These are phyloP conservation scores for sorghum (Sorghum bicolor) DNA, from an alignment of 176 grass and related monocot genomes.

Conservation along the genomic window Sorghum_bicolor_NCBIv3 NC_012871.2:54907501-54908000, in stretches of 20 bases:
- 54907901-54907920: not conserved
- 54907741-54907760: not conserved
- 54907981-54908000: not conserved
- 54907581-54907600: constrained; percentile 59
- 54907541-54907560: constrained; percentile 55
- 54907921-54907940: constrained; percentile 6
- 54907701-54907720: constrained; percentile 50
- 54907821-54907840: constrained; percentile 35
- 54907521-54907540: constrained; percentile 47
- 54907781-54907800: constrained; percentile 33
- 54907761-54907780: not conserved
- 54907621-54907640: constrained; percentile 35
- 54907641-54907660: not conserved
- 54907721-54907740: constrained; percentile 30
- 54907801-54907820: constrained; percentile 34
- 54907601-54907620: constrained; percentile 3
- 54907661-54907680: constrained; percentile 44
- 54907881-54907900: too few relatives aligned
- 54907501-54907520: constrained; percentile 48
- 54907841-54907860: constrained; percentile 25
- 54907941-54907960: not conserved
- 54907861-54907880: not conserved
- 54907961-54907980: not conserved
- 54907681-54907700: constrained; percentile 45
- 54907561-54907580: constrained; percentile 36